Conservation (phyloP, 257 asterid genomes). For the Fraxinus quadrangulata region DNA sequence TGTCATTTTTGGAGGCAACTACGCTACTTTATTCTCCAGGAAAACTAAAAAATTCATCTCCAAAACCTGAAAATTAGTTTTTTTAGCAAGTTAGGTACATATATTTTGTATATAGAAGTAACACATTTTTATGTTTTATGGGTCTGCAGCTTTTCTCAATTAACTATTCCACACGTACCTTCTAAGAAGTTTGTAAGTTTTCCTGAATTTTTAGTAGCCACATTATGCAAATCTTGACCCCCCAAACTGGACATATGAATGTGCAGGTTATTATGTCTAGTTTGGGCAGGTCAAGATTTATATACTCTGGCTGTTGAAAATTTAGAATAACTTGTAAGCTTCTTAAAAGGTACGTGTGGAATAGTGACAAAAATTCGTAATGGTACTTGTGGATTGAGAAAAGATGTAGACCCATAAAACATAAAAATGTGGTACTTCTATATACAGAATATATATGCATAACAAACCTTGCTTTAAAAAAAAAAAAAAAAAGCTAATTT, state of each 20-base stretch:
- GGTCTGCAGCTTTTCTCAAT: neutral
- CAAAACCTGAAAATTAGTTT: conserved; percentile 39
- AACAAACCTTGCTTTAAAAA: neutral
- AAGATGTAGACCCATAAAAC: neutral
- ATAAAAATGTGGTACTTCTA: too few species aligned
- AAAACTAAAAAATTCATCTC: conserved; percentile 48
- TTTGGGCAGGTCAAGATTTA: conserved; percentile 56
- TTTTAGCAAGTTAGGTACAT: neutral
- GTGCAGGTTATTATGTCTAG: conserved; percentile 38
- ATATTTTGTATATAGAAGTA: neutral
- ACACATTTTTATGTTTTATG: too few species aligned
- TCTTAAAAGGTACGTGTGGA: conserved; percentile 48
- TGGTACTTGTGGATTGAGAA: neutral
- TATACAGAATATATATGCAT: neutral
- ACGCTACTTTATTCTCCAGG: conserved; percentile 9
- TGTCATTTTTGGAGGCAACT: too few species aligned
- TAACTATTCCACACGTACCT: conserved; percentile 31
- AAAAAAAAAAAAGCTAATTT: neutral
- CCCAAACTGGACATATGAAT: conserved; percentile 25
- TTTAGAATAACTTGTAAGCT: conserved; percentile 53
- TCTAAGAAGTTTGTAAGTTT: conserved; percentile 56
- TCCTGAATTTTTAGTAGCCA: conserved; percentile 43
- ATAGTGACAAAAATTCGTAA: neutral
- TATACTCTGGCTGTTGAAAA: conserved; percentile 50
- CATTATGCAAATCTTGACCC: conserved; percentile 71